Conservation (phyloP, 768 basidiomycete species). For the Trametes sanguinea region DNA sequence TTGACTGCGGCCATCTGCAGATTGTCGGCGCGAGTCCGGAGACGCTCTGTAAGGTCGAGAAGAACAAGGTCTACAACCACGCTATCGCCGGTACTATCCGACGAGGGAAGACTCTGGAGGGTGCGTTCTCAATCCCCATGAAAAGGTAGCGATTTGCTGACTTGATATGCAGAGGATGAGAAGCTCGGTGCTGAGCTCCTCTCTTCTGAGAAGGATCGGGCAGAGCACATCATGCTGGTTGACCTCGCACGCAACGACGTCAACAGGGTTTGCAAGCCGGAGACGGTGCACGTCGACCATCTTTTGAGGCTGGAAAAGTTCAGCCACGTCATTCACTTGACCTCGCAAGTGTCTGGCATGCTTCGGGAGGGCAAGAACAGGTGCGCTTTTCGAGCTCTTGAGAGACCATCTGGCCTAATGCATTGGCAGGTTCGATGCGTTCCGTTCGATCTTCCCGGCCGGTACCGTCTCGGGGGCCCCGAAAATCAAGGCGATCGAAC, state of each 20-base stretch:
- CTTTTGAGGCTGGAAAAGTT: slow-evolving; percentile 94
- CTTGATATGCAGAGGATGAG: slow-evolving; percentile 74
- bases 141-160: not conserved
- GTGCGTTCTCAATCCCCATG: slow-evolving; percentile 43
- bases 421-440: slow-evolving; percentile 84
- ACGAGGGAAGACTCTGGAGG: slow-evolving; percentile 83
- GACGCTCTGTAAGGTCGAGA: slow-evolving; percentile 93
- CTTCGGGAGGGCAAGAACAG: slow-evolving; percentile 82
- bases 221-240: slow-evolving; percentile 99
- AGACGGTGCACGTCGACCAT: slow-evolving; percentile 94
- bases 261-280: slow-evolving; percentile 93
- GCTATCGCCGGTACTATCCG: slow-evolving; percentile 96
- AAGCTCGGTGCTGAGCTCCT: slow-evolving; percentile 71
- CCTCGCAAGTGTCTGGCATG: slow-evolving; percentile 89
- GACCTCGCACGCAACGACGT: slow-evolving; percentile 98
- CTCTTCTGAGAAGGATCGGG: slow-evolving; percentile 90
- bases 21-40: slow-evolving; percentile 98
- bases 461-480: slow-evolving; percentile 99
- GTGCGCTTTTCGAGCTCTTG: slow-evolving; percentile 41
- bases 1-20: slow-evolving; percentile 91
- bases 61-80: slow-evolving; percentile 92
- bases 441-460: slow-evolving; percentile 98
- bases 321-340: slow-evolving; percentile 97
- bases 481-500: slow-evolving; percentile 97
- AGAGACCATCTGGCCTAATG: not conserved